Conservation (phyloP, 2,329 filamentous ascomycete genomes). For the Xylaria sp. region DNA sequence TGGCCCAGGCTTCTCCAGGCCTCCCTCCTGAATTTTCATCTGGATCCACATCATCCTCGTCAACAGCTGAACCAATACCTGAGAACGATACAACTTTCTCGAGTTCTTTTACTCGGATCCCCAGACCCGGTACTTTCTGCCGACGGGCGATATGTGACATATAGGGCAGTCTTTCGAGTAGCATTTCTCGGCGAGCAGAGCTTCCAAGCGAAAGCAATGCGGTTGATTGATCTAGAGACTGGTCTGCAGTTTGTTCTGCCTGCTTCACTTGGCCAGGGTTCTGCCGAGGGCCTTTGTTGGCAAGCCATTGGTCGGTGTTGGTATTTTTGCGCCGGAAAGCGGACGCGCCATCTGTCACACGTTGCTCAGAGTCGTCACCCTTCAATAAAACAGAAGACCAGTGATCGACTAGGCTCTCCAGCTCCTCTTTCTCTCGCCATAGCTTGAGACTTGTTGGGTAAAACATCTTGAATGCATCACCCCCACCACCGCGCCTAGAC, state of each 20-base stretch:
- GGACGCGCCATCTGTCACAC: slow-evolving; percentile 59
- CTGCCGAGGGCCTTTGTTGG: slow-evolving; percentile 38
- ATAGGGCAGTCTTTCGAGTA: slow-evolving; percentile 90
- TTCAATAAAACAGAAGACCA: slow-evolving; percentile 72
- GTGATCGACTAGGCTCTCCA: slow-evolving; percentile 77
- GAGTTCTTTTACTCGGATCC: slow-evolving; percentile 65
- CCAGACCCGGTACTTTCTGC: slow-evolving; percentile 51
- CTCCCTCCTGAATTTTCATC: slow-evolving; percentile 59
- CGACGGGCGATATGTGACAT: slow-evolving; percentile 73
- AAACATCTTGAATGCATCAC: slow-evolving; percentile 87
- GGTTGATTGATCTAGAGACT: slow-evolving; percentile 39
- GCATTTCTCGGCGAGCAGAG: slow-evolving; percentile 76
- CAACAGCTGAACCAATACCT: slow-evolving; percentile 59
- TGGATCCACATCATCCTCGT: slow-evolving; percentile 49
- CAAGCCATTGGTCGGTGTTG: slow-evolving; percentile 7
- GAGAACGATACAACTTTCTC: slow-evolving; percentile 76
- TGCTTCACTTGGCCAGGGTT: slow-evolving; percentile 41
- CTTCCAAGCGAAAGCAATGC: slow-evolving; percentile 70
- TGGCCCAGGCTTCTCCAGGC: slow-evolving; percentile 66
- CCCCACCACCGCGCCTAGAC: slow-evolving; percentile 57
- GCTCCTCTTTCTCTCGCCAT: slow-evolving; percentile 85
- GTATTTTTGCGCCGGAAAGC: slow-evolving; percentile 59
- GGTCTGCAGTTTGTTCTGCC: slow-evolving; percentile 44
- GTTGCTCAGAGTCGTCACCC: slow-evolving; percentile 58
- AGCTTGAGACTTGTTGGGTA: slow-evolving; percentile 87